These are phyloP conservation scores for Eucalyptus sideroxylon DNA, from an alignment of 345 rosid genomes.

Conservation along the genomic window DNA sequence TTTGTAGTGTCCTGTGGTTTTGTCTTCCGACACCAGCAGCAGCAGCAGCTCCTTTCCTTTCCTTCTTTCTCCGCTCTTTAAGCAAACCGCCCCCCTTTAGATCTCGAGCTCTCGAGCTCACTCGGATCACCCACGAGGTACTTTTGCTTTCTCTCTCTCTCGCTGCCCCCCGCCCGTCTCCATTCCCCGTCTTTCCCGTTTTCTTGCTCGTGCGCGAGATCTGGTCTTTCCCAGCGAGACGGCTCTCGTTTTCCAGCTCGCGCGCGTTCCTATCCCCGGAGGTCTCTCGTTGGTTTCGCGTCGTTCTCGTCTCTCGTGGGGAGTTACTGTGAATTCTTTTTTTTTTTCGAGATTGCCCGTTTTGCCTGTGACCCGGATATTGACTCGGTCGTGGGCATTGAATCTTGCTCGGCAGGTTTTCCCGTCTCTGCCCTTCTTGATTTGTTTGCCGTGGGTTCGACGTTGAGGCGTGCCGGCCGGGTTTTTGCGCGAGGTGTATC, in stretches of 20 bases:
- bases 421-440: not conserved
- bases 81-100: not conserved
- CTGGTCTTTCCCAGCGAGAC: not conserved
- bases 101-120: not conserved
- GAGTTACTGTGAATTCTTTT: not conserved
- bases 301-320: not conserved
- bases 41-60: no score
- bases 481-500: not conserved
- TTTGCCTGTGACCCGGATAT: not conserved
- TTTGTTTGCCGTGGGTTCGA: not conserved
- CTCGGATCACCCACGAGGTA: not conserved
- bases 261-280: not conserved
- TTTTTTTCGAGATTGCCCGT: not conserved
- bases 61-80: not conserved
- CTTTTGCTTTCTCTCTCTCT: not conserved
- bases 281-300: not conserved
- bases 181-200: not conserved
- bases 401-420: not conserved
- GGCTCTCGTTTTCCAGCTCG: not conserved
- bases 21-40: not conserved
- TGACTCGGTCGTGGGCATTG: not conserved
- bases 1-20: not conserved
- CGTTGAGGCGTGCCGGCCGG: not conserved
- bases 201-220: not conserved
- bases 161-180: not conserved